Conservation (phyloP, 2,329 filamentous ascomycete genomes). For the Stenocarpella maydis region DNA sequence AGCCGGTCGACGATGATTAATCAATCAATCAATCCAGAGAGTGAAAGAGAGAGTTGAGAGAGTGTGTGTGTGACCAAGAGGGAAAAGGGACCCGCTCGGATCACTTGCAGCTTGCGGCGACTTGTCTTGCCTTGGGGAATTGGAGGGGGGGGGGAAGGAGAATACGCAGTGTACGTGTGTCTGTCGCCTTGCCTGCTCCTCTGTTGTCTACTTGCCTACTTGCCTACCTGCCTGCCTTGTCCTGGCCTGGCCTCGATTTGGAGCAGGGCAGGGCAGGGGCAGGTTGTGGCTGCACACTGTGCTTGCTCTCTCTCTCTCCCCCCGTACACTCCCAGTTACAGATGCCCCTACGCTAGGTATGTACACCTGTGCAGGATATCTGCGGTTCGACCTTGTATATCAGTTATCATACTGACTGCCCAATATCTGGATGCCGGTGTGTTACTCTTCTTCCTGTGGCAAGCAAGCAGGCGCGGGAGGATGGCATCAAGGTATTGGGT, state of each 20-base stretch:
- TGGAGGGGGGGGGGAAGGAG: not conserved
- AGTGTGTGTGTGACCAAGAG: too few species aligned
- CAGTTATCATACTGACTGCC: too few species aligned
- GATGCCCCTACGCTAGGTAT: too few species aligned
- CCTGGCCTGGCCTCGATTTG: constrained; percentile 13
- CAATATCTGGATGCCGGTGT: too few species aligned
- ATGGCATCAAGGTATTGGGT: constrained; percentile 1
- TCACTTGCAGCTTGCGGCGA: constrained; percentile 21
- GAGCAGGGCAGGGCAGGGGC: constrained; percentile 9
- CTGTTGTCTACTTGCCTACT: not conserved
- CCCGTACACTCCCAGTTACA: too few species aligned
- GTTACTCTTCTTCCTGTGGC: too few species aligned
- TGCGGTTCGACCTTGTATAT: too few species aligned
- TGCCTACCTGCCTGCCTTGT: not conserved
- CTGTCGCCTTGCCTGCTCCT: not conserved
- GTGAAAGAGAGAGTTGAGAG: too few species aligned
- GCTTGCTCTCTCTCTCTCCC: not conserved
- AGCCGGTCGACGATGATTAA: constrained; percentile 20
- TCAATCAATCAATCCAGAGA: too few species aligned
- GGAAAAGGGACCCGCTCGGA: constrained; percentile 13
- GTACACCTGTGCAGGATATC: too few species aligned
- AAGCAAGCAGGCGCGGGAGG: not conserved
- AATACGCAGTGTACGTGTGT: not conserved
- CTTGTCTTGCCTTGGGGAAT: constrained; percentile 12
- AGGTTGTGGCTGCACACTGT: constrained; percentile 25